Base-by-base conservation (phyloP, 352 stramenopile genomes). In the Pythium utonaiense region DNA sequence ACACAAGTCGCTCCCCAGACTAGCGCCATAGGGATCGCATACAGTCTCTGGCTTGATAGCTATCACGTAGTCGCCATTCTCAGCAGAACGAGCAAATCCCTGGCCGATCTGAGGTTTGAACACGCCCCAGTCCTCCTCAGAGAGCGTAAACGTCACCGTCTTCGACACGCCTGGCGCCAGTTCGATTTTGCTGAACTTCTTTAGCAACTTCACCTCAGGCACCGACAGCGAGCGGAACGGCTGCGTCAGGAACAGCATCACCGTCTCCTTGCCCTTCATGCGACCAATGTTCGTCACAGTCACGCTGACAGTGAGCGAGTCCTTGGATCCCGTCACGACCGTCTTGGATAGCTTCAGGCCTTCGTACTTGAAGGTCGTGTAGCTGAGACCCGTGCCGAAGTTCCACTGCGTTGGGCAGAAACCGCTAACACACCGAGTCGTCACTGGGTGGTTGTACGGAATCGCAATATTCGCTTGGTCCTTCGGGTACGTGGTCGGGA, bases 401-500 rank as follows among this genome's bases (percentile, higher is more conserved):
- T 70, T 57, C 75, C 78, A 92, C 57, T 88, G 66, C 6, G 77
- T 70, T 28, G 34, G 41, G 42, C 55, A 63, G 61, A 40, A 53
- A 13, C 58, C 71, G 38, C 64, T 38, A 17, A 22, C 47, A 36
- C 71, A 79, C 31, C 64, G 60, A 2, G 55, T 66, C 16, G 62
- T 78, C n/a, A 83, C 75, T 7, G 66, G 79, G 62, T 91, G 81
- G 54, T 89, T 89, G 77, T 94, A 94, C 40, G 78, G 75, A 56
- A 90, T 88, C 53, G 74, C 73, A 14, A 86, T 66, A 44, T 85
- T 88, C n/a, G 64, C 76, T 0, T 74, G 64, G 57, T 88, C 66
- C 63, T 82, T 83, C 6, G 82, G 84, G 68, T 92, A 97, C 17
- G 86, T 96, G 56, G 96, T 78, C 13, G 88, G 83, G 12, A 96